Percentiles rank a stretch among this genome's conserved stretches.
phyloP scores from a whole-genome alignment of 495 filamentous ascomycete genomes.

The Hyaloscypha finlandica region DNA sequence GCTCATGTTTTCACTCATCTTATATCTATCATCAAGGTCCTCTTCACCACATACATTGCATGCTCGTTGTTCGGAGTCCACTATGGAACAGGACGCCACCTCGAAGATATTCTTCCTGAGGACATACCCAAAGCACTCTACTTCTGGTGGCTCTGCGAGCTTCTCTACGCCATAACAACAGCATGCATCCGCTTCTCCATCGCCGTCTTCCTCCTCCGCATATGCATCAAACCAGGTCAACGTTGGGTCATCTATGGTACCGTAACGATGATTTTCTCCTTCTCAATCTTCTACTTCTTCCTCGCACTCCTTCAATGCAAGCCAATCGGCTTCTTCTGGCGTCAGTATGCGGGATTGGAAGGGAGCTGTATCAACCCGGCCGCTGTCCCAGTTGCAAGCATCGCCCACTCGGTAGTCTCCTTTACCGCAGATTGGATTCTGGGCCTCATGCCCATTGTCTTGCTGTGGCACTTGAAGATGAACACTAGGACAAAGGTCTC shows the following conservation, averaged over 20 bases:
- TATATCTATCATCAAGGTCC: conserved; percentile 13
- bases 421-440: conserved; percentile 44
- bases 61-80: conserved; percentile 17
- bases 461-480: conserved; percentile 45
- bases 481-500: conserved; percentile 37
- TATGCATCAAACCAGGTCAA: conserved; percentile 36
- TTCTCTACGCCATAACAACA: conserved; percentile 40
- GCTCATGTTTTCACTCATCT: not conserved
- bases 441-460: conserved; percentile 43
- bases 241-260: conserved; percentile 39
- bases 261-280: conserved; percentile 28
- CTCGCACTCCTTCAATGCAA: conserved; percentile 42
- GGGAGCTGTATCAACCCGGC: conserved; percentile 38
- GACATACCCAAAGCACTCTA: conserved; percentile 21
- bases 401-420: conserved; percentile 41
- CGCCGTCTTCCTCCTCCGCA: conserved; percentile 43
- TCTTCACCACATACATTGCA: conserved; percentile 21
- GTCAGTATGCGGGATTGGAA: conserved; percentile 27
- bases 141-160: conserved; percentile 36
- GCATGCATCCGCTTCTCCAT: conserved; percentile 42
- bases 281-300: conserved; percentile 42
- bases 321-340: conserved; percentile 42
- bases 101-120: conserved; percentile 11
- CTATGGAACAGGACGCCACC: conserved; percentile 26
- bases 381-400: conserved; percentile 35